phyloP scores from a whole-genome alignment of 73 alveolate genomes.

The Paramecium sonneborni region DNA sequence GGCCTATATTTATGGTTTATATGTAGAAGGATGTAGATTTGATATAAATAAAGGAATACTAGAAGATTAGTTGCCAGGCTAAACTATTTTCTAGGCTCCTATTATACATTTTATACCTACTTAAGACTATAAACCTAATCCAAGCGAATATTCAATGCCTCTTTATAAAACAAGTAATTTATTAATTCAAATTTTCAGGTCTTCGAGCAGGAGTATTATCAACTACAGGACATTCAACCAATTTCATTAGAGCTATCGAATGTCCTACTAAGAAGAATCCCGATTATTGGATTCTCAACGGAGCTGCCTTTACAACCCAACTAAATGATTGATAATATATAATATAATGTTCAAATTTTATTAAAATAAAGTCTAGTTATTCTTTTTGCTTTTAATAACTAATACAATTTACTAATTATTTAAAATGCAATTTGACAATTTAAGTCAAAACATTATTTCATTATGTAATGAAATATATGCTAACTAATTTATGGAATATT shows the following conservation, averaged over 20 bases:
- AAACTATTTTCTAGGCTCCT: constrained; percentile 87
- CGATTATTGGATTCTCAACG: constrained; percentile 84
- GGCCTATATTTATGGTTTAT: constrained; percentile 93
- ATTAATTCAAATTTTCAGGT: background rate
- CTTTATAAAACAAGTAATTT: constrained; percentile 90
- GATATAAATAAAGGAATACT: constrained; percentile 78
- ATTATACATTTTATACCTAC: constrained; percentile 90
- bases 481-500: too few relatives aligned
- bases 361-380: background rate
- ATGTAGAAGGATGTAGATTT: constrained; percentile 95
- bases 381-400: background rate
- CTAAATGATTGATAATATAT: constrained; percentile 77
- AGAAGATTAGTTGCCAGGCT: constrained; percentile 90
- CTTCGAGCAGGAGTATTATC: constrained; percentile 95
- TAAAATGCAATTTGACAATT: too few relatives aligned
- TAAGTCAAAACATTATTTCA: too few relatives aligned
- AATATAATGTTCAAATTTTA: background rate
- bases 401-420: too few relatives aligned
- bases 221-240: constrained; percentile 98
- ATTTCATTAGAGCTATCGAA: constrained; percentile 92
- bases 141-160: constrained; percentile 95
- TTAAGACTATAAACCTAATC: constrained; percentile 89
- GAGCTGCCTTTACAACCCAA: constrained; percentile 86
- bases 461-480: too few relatives aligned
- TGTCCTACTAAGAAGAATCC: constrained; percentile 92